These are phyloP conservation scores for Dendrobium huoshanense DNA, from an alignment of 106 monocot species.

Conservation along the genomic window DNA sequence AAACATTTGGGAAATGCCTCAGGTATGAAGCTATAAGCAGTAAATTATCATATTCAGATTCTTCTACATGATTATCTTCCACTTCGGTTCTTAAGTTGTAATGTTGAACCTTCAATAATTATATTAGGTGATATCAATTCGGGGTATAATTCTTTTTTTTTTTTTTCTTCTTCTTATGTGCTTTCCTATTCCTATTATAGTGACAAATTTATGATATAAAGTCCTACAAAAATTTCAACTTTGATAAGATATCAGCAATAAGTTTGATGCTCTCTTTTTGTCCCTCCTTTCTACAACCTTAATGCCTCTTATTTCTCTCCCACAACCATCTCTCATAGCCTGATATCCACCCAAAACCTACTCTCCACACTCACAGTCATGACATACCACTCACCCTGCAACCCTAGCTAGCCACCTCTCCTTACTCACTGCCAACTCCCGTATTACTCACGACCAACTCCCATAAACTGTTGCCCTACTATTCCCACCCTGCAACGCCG, in stretches of 20 bases:
- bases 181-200: no score
- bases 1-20: slow-evolving; percentile 85
- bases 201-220: no score
- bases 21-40: slow-evolving; percentile 36
- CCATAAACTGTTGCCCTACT: no score
- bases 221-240: no score
- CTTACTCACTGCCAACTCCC: no score
- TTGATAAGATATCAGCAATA: neutral
- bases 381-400: neutral
- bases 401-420: neutral
- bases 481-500: no score
- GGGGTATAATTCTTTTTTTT: no score
- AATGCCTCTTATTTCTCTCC: neutral
- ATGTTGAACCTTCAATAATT: no score
- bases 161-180: no score
- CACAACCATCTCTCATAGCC: neutral
- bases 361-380: neutral
- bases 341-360: neutral
- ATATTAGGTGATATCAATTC: no score
- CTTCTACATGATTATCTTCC: neutral
- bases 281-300: neutral
- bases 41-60: neutral
- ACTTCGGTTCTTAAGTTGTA: neutral
- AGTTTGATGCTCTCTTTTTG: neutral
- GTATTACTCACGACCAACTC: no score